A percentile compares a stretch with the other conserved stretches of the same genome.
Conservation (phyloP, 2,329 filamentous ascomycete species). For the Alternaria incomplexa region DNA sequence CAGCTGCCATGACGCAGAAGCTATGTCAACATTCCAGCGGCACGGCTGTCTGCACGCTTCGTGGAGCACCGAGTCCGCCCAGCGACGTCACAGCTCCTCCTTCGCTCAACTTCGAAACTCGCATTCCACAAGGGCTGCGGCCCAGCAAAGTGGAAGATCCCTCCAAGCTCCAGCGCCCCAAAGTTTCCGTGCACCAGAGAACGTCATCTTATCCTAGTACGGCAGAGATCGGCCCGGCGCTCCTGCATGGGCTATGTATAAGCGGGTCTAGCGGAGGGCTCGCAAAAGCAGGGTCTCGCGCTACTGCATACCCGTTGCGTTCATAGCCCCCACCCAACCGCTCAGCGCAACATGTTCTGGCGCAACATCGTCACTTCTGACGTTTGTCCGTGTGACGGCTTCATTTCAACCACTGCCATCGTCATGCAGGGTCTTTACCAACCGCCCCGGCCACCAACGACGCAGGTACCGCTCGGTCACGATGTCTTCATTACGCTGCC, state of each 20-base stretch:
- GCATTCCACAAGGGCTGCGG: conserved; percentile 7
- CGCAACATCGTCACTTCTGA: conserved; percentile 28
- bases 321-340: conserved; percentile 13
- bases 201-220: conserved; percentile 22
- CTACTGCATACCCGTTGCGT: conserved; percentile 19
- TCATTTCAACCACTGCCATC: conserved; percentile 18
- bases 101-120: conserved; percentile 2
- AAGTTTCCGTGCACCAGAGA: conserved; percentile 12
- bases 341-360: conserved; percentile 12
- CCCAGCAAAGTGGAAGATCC: conserved; percentile 20
- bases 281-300: conserved; percentile 21
- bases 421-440: conserved; percentile 3
- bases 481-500: conserved; percentile 9
- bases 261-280: conserved; percentile 5
- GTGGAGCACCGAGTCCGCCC: neutral
- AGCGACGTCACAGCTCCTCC: conserved; percentile 9
- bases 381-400: conserved; percentile 14
- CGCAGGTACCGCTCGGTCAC: conserved; percentile 22
- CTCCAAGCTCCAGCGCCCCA: conserved; percentile 7
- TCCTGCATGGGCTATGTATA: conserved; percentile 3
- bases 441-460: conserved; percentile 4
- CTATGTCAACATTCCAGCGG: neutral
- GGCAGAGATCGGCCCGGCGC: conserved; percentile 11
- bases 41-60: neutral
- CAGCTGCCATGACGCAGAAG: conserved; percentile 1